Percentiles rank a stretch among this genome's conserved stretches.
These are phyloP conservation scores for Tarenaya hassleriana DNA, from an alignment of 345 rosid genomes.

Conservation along the genomic window DNA sequence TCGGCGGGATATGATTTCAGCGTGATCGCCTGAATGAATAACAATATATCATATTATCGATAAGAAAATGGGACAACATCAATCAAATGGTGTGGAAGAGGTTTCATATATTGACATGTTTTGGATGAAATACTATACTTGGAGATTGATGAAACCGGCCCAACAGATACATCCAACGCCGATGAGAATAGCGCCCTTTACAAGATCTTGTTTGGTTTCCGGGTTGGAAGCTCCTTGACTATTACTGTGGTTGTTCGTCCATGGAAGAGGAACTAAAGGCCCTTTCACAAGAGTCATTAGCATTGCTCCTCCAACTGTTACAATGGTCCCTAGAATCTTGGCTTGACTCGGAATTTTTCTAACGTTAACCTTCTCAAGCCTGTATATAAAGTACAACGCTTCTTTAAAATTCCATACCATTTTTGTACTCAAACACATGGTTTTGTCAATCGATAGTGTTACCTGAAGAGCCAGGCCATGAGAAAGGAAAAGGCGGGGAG, in stretches of 20 bases:
- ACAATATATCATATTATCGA: neutral
- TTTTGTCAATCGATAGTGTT: neutral
- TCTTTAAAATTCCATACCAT: no score
- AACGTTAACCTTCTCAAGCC: slow-evolving; percentile 68
- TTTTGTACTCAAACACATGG: neutral
- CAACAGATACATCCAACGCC: slow-evolving; percentile 45
- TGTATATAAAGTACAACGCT: slow-evolving; percentile 15
- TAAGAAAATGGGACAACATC: neutral
- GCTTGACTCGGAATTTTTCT: slow-evolving; percentile 62
- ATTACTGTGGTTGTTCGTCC: slow-evolving; percentile 38
- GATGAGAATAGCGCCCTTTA: slow-evolving; percentile 53
- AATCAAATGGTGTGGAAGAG: no score
- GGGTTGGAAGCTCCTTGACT: slow-evolving; percentile 21
- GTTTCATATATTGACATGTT: neutral
- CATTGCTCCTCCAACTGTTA: slow-evolving; percentile 91
- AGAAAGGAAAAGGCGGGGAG: slow-evolving; percentile 83
- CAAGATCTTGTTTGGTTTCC: slow-evolving; percentile 35
- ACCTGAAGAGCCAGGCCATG: slow-evolving; percentile 82
- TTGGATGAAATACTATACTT: slow-evolving; percentile 33
- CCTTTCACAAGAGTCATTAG: slow-evolving; percentile 72
- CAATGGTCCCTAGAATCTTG: slow-evolving; percentile 73
- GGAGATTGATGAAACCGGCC: slow-evolving; percentile 60
- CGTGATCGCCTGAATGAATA: slow-evolving; percentile 53
- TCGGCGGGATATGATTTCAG: slow-evolving; percentile 68
- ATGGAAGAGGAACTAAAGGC: slow-evolving; percentile 51